Evolutionary conservation across 306 rosid genomes (phyloP), one percentile per base, ranked within the genome.

Genomic region (Vicia faba): DNA sequence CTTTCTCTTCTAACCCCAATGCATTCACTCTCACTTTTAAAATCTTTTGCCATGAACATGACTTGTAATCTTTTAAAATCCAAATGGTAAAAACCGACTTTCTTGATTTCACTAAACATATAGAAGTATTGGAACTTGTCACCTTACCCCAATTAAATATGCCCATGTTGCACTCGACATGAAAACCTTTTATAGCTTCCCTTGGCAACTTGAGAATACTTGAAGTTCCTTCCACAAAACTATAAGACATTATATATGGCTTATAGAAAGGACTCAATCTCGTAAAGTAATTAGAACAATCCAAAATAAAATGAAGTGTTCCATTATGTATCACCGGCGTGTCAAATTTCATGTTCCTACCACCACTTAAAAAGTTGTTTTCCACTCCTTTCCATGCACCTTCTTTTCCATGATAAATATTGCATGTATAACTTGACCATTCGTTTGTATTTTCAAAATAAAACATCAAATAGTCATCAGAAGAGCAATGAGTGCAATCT

Each of bases 71-170:
- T 8, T 3, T 28, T 44, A 73, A 16, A 56, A 23, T 2, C 75
- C 78, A 78, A 2, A 67, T 0, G 0, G 75, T 67, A 2, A 78
- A n/a, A 78, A 0, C 25, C 5, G 11, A 8, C 5, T 54, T 61
- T 14, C 16, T 53, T 5, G 65, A 31, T 11, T 65, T 67, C 25
- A 68, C 68, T 54, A 78, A 72, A 36, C 71, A 72, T 9, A 78
- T 67, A 9, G 75, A 67, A 0, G 35, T 3, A 6, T 2, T 0
- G 0, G 1, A 29, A 11, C 13, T 57, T 1, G 2, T 8, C 1
- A 5, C 11, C 18, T 72, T 60, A 2, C 61, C 46, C 75, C 75
- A 72, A 8, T 40, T 68, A 7, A 68, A 60, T 2, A 75, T 75
- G 1, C 64, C n/a, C 74, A 68, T 60, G 0, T 60, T 11, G 0